Conservation (phyloP, 768 basidiomycete species). For the Psilocybe sp. region DNA sequence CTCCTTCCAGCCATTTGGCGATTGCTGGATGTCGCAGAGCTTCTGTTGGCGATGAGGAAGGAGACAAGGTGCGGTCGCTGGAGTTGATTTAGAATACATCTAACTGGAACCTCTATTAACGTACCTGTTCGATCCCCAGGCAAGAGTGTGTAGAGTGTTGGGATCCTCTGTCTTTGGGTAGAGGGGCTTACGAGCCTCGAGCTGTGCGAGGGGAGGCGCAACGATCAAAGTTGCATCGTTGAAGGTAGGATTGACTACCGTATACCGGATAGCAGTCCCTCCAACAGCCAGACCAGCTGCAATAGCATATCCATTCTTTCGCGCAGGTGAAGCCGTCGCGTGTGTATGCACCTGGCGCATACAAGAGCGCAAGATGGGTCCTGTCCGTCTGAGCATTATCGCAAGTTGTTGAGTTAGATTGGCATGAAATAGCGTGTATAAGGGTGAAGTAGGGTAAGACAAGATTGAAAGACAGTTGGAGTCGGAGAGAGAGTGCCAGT, state of each 20-base stretch:
- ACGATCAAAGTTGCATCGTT: conserved; percentile 23
- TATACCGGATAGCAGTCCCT: conserved; percentile 38
- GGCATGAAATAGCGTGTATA: background rate
- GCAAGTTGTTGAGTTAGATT: background rate
- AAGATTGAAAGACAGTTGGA: background rate
- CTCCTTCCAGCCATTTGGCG: conserved; percentile 58
- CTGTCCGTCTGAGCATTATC: conserved; percentile 28
- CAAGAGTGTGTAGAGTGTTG: conserved; percentile 43
- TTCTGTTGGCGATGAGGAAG: conserved; percentile 34
- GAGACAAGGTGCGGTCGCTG: conserved; percentile 47
- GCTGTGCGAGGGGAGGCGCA: conserved; percentile 8
- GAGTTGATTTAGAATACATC: background rate
- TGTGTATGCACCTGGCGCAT: conserved; percentile 23
- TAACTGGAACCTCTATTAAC: conserved; percentile 13
- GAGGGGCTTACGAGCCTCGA: background rate
- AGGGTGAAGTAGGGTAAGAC: background rate
- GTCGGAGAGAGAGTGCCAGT: background rate
- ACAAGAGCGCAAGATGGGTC: conserved; percentile 17
- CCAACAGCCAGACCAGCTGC: conserved; percentile 25
- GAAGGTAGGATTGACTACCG: conserved; percentile 25
- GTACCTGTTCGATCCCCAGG: conserved; percentile 79
- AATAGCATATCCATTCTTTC: conserved; percentile 12
- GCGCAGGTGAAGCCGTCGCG: conserved; percentile 11
- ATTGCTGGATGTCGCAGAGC: conserved; percentile 47
- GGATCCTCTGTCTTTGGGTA: conserved; percentile 17